phyloP scores from a whole-genome alignment of 768 basidiomycete genomes.

The Lanmaoa pseudosensibilis region DNA sequence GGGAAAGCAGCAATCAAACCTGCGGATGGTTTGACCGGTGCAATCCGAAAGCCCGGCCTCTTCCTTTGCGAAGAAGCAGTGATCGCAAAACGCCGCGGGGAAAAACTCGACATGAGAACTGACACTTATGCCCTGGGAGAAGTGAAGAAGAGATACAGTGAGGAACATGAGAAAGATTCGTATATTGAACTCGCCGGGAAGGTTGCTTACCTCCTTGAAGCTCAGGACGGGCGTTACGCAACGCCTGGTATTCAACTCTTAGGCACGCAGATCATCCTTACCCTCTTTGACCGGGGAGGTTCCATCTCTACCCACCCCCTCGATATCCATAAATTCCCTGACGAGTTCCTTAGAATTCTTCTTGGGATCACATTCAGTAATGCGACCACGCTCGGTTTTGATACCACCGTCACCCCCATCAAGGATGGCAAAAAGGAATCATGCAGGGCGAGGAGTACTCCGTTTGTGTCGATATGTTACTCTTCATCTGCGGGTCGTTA shows the following conservation, averaged over 20 bases:
- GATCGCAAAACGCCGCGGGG: too few relatives aligned
- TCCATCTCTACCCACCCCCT: constrained; percentile 3
- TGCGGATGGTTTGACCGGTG: too few relatives aligned
- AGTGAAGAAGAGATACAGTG: too few relatives aligned
- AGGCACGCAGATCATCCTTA: background rate
- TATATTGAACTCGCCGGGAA: constrained; percentile 4
- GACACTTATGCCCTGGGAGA: too few relatives aligned
- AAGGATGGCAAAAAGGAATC: background rate
- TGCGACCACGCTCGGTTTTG: background rate
- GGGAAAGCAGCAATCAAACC: too few relatives aligned
- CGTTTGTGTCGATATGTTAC: background rate
- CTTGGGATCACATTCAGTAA: background rate
- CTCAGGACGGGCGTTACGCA: constrained; percentile 1
- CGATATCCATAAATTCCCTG: constrained; percentile 1
- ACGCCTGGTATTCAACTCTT: background rate
- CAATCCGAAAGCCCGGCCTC: too few relatives aligned
- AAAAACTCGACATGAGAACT: too few relatives aligned
- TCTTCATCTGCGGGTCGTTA: background rate
- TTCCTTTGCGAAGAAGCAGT: too few relatives aligned
- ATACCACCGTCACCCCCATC: background rate
- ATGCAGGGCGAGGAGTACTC: background rate
- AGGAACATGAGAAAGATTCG: too few relatives aligned
- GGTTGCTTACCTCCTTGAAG: background rate
- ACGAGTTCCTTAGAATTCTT: background rate
- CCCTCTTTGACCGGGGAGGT: constrained; percentile 1